Evolutionary conservation across 257 asterid genomes (phyloP).

Genomic region (Gentiana macrophylla): DNA sequence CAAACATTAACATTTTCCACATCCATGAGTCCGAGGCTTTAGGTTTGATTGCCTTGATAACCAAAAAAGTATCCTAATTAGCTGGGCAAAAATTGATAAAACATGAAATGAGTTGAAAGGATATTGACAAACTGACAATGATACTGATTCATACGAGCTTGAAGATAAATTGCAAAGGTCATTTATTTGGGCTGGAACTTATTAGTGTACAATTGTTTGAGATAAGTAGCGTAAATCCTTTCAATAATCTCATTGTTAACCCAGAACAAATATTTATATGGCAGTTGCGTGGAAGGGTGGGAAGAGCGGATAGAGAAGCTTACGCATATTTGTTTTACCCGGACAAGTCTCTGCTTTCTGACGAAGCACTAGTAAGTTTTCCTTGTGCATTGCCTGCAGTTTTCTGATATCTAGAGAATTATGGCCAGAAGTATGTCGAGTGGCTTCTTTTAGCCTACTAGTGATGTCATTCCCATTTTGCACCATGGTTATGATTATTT

Average conservation of each 20-base stretch:
- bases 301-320: conserved; percentile 98
- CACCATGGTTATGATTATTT: background rate
- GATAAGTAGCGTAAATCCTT: too few species aligned
- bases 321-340: conserved; percentile 86
- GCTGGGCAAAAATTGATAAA: too few species aligned
- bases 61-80: too few species aligned
- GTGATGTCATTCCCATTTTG: background rate
- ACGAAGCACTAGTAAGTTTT: conserved; percentile 74
- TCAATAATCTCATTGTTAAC: background rate
- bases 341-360: conserved; percentile 84
- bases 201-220: too few species aligned
- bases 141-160: too few species aligned
- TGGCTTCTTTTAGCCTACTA: background rate
- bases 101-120: too few species aligned
- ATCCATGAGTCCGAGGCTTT: too few species aligned
- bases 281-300: conserved; percentile 97
- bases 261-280: conserved; percentile 2
- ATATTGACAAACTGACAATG: too few species aligned
- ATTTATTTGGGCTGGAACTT: too few species aligned
- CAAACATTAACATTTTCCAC: too few species aligned
- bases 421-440: background rate
- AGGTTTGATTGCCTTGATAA: too few species aligned
- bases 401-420: conserved; percentile 8
- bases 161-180: too few species aligned
- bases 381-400: background rate